Evolutionary conservation across 352 stramenopile genomes (phyloP), one percentile per base, ranked within the genome.

Genomic region (Peronospora belbahrii): DNA sequence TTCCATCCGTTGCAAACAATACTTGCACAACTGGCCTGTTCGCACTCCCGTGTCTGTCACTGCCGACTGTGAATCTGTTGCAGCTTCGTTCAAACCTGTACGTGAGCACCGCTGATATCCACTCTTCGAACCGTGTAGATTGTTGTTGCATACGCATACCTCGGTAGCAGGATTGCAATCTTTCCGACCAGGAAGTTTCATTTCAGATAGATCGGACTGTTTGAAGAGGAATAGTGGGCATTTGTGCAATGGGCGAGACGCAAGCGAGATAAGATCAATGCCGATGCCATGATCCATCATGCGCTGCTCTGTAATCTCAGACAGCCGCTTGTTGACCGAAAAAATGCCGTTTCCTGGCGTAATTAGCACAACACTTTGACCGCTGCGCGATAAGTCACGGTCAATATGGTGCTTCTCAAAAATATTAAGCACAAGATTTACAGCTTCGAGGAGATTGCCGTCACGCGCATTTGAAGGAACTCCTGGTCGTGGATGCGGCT

Each of bases 201-300:
- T 79, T 42, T 81, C 77, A 3, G 65, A 70, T 42, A 82, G 48
- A 54, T 86, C 69, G 1, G 77, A 82, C n/a, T 73, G 82, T 69
- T 90, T 85, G 51, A 97, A 97, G 14, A 99, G 70, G 67, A 99
- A 99, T 24, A 99, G 91, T 9, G 97, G 97, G 6, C 93, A 96
- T 35, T 97, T 96, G 67, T 99, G 95, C 6, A 99, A 64, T 22
- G 97, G 96, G 8, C 94, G 95, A 19, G 96, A 84, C 2, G 91
- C 83, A 9, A 70, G 96, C 23, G 89, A 97, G 23, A 99, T 84
- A 61, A 98, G 90, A 65, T 99, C 97, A 51, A 97, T 98, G 25
- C 97, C 97, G 52, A 99, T 98, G 33, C 95, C 97, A 64, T 98
- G 96, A 58, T 99, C 96, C 95, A 99, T 98, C 95, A 99, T 99